Evolutionary conservation across 2,329 filamentous ascomycete genomes (phyloP).

Genomic region (Penicillium sp.): DNA sequence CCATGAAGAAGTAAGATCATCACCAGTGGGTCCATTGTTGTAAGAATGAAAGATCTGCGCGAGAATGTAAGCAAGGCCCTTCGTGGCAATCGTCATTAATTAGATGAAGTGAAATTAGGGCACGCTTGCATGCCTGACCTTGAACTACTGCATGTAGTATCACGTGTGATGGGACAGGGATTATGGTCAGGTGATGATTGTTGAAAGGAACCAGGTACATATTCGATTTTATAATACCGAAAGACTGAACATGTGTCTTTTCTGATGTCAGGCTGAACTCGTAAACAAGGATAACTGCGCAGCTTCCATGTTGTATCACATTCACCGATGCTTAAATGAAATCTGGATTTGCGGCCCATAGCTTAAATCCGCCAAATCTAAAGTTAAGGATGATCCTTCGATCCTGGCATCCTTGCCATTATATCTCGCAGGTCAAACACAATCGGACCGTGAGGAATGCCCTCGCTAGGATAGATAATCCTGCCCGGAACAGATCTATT

Average conservation of each 20-base stretch:
- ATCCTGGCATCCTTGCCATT: not conserved
- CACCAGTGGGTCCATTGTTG: not conserved
- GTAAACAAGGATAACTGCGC: not conserved
- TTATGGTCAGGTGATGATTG: not conserved
- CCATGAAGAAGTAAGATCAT: not conserved
- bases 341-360: conserved; percentile 1
- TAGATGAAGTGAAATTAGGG: conserved; percentile 3
- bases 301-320: not conserved
- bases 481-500: not conserved
- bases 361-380: not conserved
- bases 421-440: not conserved
- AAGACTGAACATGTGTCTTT: not conserved
- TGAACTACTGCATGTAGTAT: conserved; percentile 4
- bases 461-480: not conserved
- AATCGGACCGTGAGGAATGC: not conserved
- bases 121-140: conserved; percentile 1
- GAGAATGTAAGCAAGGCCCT: not conserved
- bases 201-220: not conserved
- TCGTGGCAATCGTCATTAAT: not conserved
- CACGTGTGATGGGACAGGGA: conserved; percentile 5
- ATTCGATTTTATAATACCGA: not conserved
- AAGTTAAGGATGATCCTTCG: not conserved
- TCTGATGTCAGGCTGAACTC: not conserved
- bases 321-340: not conserved
- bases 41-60: not conserved